Base-by-base conservation (phyloP, 257 asterid species). In the Gentiana macrophylla region DNA sequence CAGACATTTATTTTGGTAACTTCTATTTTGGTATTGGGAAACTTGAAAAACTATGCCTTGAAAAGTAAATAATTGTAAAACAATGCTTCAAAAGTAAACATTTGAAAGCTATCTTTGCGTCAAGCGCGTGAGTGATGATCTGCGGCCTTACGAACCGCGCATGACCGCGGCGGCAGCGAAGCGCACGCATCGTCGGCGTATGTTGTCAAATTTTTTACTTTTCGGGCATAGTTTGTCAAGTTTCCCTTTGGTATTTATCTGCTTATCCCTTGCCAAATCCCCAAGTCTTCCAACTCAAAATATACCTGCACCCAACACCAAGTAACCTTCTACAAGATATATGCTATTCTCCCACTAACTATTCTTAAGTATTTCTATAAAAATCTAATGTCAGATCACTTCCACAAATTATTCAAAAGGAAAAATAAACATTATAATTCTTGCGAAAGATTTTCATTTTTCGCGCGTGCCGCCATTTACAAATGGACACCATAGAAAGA, bases 201-300 rank as follows among this genome's bases (percentile, higher is more conserved):
- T 24, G 24, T 24, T 24, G 24, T 24, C 24, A 24, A 24, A 24
- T 24, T 24, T 24, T 24, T 24, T 24, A 24, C 24, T 24, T 24
- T 24, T 24, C 24, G 24, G 24, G 24, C 24, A 24, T 24, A 24
- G 24, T 24, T 24, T 24, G 1, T 24, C 24, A 24, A 24, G 1
- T 24, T 24, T 24, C 24, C 24, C 24, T 24, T 24, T 24, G 1
- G 24, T 15, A 15, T 15, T 5, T 68, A 72, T 69, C 50, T 54
- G 35, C 3, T 61, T 68, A 77, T 85, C 64, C 86, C 75, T 82
- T 80, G 62, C 93, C 51, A 65, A 74, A 55, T 49, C 49, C 62
- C 57, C 64, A 85, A 80, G 92, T 65, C 47, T 64, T 46, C 67
- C 66, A 45, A 57, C 33, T 49, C 15, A 63, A 77, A 15, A 88